These are phyloP conservation scores for Microbotryum saponariae DNA, from an alignment of 1,284 basidiomycete genomes.

Conservation along the genomic window DNA sequence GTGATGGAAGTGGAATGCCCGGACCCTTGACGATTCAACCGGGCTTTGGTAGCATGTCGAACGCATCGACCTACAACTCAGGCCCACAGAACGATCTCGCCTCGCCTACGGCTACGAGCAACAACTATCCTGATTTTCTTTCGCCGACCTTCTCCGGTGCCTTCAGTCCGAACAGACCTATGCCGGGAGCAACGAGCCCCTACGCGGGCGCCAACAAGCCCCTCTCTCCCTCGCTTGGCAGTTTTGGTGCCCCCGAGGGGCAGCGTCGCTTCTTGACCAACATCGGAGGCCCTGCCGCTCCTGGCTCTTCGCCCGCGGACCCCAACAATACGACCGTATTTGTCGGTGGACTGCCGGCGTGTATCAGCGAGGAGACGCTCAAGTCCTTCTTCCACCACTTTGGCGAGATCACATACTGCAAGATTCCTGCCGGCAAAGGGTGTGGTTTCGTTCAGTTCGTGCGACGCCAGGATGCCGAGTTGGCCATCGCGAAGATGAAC, in stretches of 20 bases:
- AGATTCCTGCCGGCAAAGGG: conserved; percentile 88
- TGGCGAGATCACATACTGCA: conserved; percentile 88
- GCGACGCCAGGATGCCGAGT: conserved; percentile 79
- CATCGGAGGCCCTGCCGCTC: too few relatives aligned
- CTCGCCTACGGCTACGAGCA: not conserved
- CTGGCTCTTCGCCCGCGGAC: conserved; percentile 48
- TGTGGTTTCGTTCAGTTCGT: conserved; percentile 95
- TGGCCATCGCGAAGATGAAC: conserved; percentile 91
- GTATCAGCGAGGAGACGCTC: conserved; percentile 79
- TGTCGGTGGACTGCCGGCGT: conserved; percentile 73
- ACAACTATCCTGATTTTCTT: conserved; percentile 3
- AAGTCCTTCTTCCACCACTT: conserved; percentile 77
- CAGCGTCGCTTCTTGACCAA: too few relatives aligned
- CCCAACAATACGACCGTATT: conserved; percentile 90
- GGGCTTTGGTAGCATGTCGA: too few relatives aligned
- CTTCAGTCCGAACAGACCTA: not conserved
- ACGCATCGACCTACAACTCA: conserved; percentile 8
- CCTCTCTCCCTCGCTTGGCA: too few relatives aligned
- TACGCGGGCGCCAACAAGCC: too few relatives aligned
- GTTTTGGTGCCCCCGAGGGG: too few relatives aligned
- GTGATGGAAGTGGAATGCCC: conserved; percentile 1
- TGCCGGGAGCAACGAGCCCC: too few relatives aligned
- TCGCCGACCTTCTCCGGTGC: not conserved
- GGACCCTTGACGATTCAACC: too few relatives aligned
- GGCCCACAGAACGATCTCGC: not conserved